phyloP scores from a whole-genome alignment of 495 filamentous ascomycete genomes.

The Saxispiralis lemnorum region DNA sequence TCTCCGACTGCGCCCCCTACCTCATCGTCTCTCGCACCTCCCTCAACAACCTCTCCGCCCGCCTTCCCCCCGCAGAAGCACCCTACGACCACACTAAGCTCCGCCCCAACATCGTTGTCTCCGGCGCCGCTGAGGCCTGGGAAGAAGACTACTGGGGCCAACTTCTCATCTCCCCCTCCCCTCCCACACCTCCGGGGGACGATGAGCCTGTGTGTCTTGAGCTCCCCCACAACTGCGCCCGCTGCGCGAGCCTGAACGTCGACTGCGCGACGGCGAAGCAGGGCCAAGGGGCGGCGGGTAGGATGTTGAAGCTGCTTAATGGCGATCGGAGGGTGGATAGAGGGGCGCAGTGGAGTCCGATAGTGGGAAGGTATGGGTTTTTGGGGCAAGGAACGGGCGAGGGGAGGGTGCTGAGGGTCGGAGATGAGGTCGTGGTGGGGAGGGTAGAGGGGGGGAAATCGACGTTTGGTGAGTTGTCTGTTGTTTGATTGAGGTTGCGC shows the following conservation, averaged over 20 bases:
- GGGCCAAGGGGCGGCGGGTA: slow-evolving; percentile 44
- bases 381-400: slow-evolving; percentile 21
- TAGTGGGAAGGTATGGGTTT: slow-evolving; percentile 75
- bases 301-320: slow-evolving; percentile 58
- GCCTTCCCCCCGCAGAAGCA: slow-evolving; percentile 35
- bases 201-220: slow-evolving; percentile 22
- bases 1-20: slow-evolving; percentile 65
- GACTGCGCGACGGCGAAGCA: slow-evolving; percentile 59
- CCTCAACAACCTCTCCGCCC: slow-evolving; percentile 42
- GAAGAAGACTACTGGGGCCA: slow-evolving; percentile 84
- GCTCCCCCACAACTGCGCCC: slow-evolving; percentile 61
- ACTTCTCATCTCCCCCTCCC: slow-evolving; percentile 35
- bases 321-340: slow-evolving; percentile 59
- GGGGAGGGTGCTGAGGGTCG: slow-evolving; percentile 35
- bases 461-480: slow-evolving; percentile 38
- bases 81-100: slow-evolving; percentile 60
- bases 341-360: slow-evolving; percentile 56
- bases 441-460: slow-evolving; percentile 41
- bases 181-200: no score
- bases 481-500: background rate
- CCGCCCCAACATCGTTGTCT: slow-evolving; percentile 67
- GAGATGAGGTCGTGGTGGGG: slow-evolving; percentile 51
- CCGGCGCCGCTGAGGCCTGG: slow-evolving; percentile 39
- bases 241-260: slow-evolving; percentile 66
- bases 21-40: slow-evolving; percentile 57